Percentiles rank a stretch among this genome's conserved stretches.
Conservation (phyloP, 1,284 basidiomycete genomes). For the Ustilago shanxiensis region DNA sequence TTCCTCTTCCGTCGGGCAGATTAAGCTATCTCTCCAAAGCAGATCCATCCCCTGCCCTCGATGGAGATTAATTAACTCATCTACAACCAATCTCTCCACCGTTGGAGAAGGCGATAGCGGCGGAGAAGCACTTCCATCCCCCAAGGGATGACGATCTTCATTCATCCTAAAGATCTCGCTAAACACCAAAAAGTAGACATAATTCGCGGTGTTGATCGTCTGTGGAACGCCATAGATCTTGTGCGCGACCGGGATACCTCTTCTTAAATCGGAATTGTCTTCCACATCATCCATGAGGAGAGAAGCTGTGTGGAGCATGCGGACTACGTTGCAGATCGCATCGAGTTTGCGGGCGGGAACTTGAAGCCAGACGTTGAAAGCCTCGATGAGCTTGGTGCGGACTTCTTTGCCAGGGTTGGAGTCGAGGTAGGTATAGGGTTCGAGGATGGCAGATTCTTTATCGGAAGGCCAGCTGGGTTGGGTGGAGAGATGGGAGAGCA, state of each 20-base stretch:
- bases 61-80: constrained; percentile 88
- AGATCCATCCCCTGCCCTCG: constrained; percentile 96
- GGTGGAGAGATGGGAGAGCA: constrained; percentile 59
- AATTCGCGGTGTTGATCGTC: constrained; percentile 97
- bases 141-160: constrained; percentile 74
- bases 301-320: constrained; percentile 94
- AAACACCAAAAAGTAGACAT: constrained; percentile 84
- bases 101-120: constrained; percentile 21
- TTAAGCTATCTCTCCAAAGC: constrained; percentile 90
- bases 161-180: constrained; percentile 76
- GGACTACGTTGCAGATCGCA: constrained; percentile 83
- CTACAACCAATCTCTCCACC: constrained; percentile 56
- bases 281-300: constrained; percentile 97
- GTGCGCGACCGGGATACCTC: constrained; percentile 90
- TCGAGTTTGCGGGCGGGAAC: constrained; percentile 81
- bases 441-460: constrained; percentile 73
- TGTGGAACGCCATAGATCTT: constrained; percentile 96
- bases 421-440: constrained; percentile 89
- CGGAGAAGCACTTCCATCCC: neutral
- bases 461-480: constrained; percentile 70
- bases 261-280: constrained; percentile 89
- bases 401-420: constrained; percentile 94
- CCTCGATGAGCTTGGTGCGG: constrained; percentile 86
- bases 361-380: constrained; percentile 92
- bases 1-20: constrained; percentile 93